Conservation (phyloP, 23 red algal species). For the Agarophyton chilense region DNA sequence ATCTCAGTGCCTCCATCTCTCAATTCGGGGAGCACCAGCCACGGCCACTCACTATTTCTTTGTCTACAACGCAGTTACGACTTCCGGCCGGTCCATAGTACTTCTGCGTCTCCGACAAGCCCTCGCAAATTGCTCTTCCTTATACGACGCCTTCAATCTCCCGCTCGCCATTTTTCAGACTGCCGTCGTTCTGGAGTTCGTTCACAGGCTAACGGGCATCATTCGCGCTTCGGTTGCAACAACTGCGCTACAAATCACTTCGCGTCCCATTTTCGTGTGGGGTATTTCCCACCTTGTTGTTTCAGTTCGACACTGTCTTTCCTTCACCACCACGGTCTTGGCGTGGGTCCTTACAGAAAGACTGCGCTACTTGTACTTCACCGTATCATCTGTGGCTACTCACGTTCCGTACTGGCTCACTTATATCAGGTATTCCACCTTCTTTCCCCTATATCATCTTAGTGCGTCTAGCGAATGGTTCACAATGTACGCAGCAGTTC, state of each 20-base stretch:
- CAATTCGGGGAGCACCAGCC: no score
- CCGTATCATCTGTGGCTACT: constrained; percentile 36
- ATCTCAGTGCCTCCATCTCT: no score
- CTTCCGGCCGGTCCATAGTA: constrained; percentile 63
- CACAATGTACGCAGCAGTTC: constrained; percentile 68
- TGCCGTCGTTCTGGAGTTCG: constrained; percentile 70
- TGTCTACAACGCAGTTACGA: constrained; percentile 72
- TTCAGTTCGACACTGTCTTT: constrained; percentile 20
- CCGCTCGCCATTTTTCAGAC: constrained; percentile 81
- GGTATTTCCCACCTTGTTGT: constrained; percentile 44
- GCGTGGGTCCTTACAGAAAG: constrained; percentile 94
- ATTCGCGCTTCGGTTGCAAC: constrained; percentile 75
- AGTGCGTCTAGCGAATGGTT: constrained; percentile 85
- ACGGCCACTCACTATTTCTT: constrained; percentile 69
- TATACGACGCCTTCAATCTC: constrained; percentile 41
- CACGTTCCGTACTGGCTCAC: constrained; percentile 57
- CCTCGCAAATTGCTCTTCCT: background rate
- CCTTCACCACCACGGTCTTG: constrained; percentile 68
- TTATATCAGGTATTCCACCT: constrained; percentile 81
- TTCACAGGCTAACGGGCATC: constrained; percentile 75
- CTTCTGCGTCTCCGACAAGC: constrained; percentile 43
- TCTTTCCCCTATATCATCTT: constrained; percentile 94
- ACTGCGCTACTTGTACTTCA: constrained; percentile 85
- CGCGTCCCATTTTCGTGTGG: constrained; percentile 87
- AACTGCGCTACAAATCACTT: constrained; percentile 87